Evolutionary conservation across 305 asterid species (phyloP), one percentile per base, ranked within the genome.

Genomic region (Plantago lanceolata): DNA sequence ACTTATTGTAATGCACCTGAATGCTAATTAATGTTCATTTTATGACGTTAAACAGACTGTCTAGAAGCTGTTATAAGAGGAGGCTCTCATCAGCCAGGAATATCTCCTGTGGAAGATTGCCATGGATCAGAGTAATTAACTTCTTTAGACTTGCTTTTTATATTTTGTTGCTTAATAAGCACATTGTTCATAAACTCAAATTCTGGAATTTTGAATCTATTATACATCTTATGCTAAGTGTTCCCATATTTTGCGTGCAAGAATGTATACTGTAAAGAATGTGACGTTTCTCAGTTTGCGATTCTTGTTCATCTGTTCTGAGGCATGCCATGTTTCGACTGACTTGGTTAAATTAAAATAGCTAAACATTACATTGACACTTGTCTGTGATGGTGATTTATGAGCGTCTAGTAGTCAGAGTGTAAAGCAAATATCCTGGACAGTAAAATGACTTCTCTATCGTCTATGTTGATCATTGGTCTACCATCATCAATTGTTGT

Each of bases 121-220:
- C 65, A 87, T 87, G 92, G 95, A 84, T 70, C 85, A 75, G 63
- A 78, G 92, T 87, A 81, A 84, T 69, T 75, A 40, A 45, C 64
- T 61, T 59, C 64, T 61, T 59, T 64, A n/a, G 47, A 13, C 61
- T 58, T 63, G 28, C 29, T 57, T 47, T 56, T 28, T 66, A 52
- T 56, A 6, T 35, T 50, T 45, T 0, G 31, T 67, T 49, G 48
- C 31, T 68, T 64, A 35, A 18, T 35, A 15, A 44, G n/a, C 63
- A 16, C 49, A 66, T 12, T 68, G 53, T 49, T 45, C 65, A 51
- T 37, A 45, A 61, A 40, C 28, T 69, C n/a, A 20, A 61, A 57
- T 9, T 18, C 6, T 52, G 17, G 8, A 31, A n/a, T 6, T 71
- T 48, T 65, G 51, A 58, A 5, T 3, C 18, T 48, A 17, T 43